Conservation (phyloP, 257 asterid genomes). For the Mentha longifolia region DNA sequence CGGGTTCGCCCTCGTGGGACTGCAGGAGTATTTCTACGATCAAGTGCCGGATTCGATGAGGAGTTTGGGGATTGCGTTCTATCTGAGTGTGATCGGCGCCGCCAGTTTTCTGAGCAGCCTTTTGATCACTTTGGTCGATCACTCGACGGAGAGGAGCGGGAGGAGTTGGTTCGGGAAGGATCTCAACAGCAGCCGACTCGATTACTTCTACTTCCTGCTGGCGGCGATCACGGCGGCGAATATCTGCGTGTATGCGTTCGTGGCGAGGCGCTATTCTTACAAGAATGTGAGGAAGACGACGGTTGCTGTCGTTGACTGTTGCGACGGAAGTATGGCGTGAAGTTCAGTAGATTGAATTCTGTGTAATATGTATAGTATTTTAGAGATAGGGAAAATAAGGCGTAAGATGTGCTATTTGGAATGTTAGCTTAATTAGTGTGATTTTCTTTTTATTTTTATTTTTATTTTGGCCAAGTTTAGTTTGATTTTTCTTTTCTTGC, state of each 20-base stretch:
- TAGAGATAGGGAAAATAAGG: too few relatives aligned
- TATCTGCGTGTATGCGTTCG: conserved; percentile 47
- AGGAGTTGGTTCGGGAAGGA: conserved; percentile 62
- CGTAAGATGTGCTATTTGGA: not conserved
- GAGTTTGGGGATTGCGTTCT: conserved; percentile 78
- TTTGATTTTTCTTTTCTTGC: too few relatives aligned
- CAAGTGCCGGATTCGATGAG: conserved; percentile 94
- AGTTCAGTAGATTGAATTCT: too few relatives aligned
- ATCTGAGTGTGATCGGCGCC: conserved; percentile 72
- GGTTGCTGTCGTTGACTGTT: conserved; percentile 55
- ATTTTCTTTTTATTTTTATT: too few relatives aligned
- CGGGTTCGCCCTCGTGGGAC: conserved; percentile 76
- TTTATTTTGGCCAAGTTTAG: too few relatives aligned
- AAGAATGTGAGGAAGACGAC: conserved; percentile 59
- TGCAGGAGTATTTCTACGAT: conserved; percentile 84
- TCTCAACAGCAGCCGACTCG: conserved; percentile 48
- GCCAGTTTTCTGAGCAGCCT: conserved; percentile 69
- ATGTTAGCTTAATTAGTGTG: too few relatives aligned
- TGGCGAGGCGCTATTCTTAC: conserved; percentile 64
- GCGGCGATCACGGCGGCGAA: conserved; percentile 57
- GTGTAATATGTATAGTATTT: too few relatives aligned
- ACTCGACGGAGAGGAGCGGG: conserved; percentile 52
- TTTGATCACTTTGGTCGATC: conserved; percentile 71
- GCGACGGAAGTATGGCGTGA: conserved; percentile 41
- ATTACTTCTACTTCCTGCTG: conserved; percentile 54